These are phyloP conservation scores for Plasmodium fragile DNA, from an alignment of 169 alveolate genomes.

Conservation along the genomic window DNA sequence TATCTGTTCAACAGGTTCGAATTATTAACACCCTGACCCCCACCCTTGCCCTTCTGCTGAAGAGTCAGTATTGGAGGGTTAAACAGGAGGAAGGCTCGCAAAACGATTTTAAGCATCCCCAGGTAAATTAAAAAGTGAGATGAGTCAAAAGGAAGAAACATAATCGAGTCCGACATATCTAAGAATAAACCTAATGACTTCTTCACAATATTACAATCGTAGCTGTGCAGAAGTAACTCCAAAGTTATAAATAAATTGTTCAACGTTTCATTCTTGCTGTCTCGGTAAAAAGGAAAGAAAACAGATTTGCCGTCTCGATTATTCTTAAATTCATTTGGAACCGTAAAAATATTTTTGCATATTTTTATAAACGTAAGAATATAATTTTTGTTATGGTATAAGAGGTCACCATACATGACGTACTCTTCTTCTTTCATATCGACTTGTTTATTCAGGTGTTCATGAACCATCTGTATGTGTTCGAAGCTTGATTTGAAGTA, in stretches of 20 bases:
- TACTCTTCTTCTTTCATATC: conserved; percentile 56
- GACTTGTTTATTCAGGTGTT: not conserved
- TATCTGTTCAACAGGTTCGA: not conserved
- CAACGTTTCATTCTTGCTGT: not conserved
- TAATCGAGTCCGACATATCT: conserved; percentile 36
- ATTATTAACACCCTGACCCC: not conserved
- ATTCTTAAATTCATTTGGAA: conserved; percentile 37
- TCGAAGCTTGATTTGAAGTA: conserved; percentile 24
- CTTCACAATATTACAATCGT: conserved; percentile 41
- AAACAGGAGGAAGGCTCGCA: conserved; percentile 17
- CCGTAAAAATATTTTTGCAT: conserved; percentile 30
- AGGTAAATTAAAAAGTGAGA: conserved; percentile 3
- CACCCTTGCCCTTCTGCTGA: not conserved
- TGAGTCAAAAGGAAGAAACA: conserved; percentile 8
- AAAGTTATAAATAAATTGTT: not conserved
- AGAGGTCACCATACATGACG: conserved; percentile 21
- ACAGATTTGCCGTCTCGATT: not conserved
- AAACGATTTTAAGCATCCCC: conserved; percentile 13
- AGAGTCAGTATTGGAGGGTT: conserved; percentile 23
- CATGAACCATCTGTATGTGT: conserved; percentile 28
- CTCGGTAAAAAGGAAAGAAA: conserved; percentile 4
- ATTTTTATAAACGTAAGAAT: conserved; percentile 40
- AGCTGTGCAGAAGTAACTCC: conserved; percentile 14
- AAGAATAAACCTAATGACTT: conserved; percentile 1
- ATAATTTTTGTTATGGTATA: conserved; percentile 20